These are phyloP conservation scores for Trichoderma polysporum DNA, from an alignment of 2,329 filamentous ascomycete species.

Conservation along the genomic window DNA sequence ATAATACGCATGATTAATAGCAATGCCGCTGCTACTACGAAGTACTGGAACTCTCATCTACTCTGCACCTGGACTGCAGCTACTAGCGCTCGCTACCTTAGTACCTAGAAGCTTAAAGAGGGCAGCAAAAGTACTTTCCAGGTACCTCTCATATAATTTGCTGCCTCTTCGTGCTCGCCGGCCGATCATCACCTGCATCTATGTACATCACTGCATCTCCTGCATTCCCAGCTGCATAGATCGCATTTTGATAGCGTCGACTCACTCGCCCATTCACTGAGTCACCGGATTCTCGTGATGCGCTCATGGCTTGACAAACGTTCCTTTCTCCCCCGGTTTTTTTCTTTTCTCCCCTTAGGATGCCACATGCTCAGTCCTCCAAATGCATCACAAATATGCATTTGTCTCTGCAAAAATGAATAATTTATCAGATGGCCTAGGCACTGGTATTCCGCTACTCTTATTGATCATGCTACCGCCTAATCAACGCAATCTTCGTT, in stretches of 20 bases:
- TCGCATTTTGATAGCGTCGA: slow-evolving; percentile 3
- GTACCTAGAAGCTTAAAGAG: neutral
- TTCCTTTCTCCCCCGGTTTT: neutral
- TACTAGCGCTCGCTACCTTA: too few relatives aligned
- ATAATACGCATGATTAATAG: neutral
- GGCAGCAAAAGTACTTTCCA: neutral
- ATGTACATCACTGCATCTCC: neutral
- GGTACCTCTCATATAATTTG: neutral
- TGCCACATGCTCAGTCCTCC: neutral
- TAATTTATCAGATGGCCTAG: neutral
- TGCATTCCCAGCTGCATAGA: neutral
- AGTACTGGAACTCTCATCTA: neutral
- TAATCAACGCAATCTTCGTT: neutral
- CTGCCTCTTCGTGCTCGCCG: too few relatives aligned
- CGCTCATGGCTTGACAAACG: slow-evolving; percentile 9
- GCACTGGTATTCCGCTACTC: neutral
- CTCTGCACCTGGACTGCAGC: neutral
- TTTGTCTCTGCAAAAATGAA: neutral
- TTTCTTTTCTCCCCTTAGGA: neutral
- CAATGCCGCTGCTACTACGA: too few relatives aligned
- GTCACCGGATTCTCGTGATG: neutral
- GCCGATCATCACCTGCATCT: slow-evolving; percentile 12
- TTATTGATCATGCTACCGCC: neutral
- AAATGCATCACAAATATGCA: neutral
- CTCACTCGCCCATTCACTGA: slow-evolving; percentile 6